Evolutionary conservation across 257 asterid species (phyloP).

Genomic region (Nicotiana obtusifolia): DNA sequence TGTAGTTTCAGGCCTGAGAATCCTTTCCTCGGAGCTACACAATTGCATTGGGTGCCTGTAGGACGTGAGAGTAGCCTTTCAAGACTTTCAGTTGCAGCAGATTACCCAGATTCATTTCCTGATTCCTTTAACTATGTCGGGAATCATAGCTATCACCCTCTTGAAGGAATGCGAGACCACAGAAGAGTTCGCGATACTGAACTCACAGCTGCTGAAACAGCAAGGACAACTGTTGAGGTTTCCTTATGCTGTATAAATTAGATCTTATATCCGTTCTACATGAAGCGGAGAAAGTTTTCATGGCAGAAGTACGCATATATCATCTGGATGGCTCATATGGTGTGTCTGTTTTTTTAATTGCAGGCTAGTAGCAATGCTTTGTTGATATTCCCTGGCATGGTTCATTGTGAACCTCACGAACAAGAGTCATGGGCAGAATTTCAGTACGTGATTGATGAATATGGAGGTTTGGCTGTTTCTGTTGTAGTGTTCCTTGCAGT

Average conservation of each 20-base stretch:
- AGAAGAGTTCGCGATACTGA: conserved; percentile 38
- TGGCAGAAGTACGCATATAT: background rate
- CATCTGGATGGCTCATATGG: background rate
- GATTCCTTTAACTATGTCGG: conserved; percentile 51
- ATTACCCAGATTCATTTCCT: conserved; percentile 77
- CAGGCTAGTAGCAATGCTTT: conserved; percentile 57
- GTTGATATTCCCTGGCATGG: conserved; percentile 51
- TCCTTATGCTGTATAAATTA: background rate
- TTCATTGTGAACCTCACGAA: conserved; percentile 72
- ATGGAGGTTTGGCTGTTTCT: conserved; percentile 50
- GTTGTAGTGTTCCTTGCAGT: background rate
- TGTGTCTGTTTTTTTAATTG: background rate
- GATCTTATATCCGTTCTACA: background rate
- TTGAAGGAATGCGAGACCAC: conserved; percentile 57
- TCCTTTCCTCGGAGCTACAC: conserved; percentile 45
- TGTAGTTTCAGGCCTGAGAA: conserved; percentile 51
- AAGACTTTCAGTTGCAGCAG: conserved; percentile 71
- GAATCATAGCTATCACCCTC: conserved; percentile 61
- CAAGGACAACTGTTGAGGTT: conserved; percentile 80
- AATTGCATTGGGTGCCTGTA: conserved; percentile 34
- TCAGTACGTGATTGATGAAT: conserved; percentile 59
- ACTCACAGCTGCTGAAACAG: conserved; percentile 68
- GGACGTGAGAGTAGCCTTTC: conserved; percentile 38
- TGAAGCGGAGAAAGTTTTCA: background rate
- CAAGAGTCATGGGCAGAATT: conserved; percentile 70